Evolutionary conservation across 768 basidiomycete genomes (phyloP), one percentile per base, ranked within the genome.

Genomic region (Lyophyllum atratum): DNA sequence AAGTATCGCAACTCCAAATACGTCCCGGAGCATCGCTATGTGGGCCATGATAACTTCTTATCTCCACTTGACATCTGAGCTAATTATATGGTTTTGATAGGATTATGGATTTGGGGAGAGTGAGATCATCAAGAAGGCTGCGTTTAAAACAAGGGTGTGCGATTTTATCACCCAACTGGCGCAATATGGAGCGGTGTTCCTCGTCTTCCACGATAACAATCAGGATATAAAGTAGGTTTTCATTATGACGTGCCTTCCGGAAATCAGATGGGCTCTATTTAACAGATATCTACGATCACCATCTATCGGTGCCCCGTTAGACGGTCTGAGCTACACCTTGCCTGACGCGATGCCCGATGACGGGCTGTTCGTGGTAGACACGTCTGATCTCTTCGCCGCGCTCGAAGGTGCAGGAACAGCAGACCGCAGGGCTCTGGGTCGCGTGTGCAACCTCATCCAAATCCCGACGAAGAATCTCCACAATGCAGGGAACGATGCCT

Each of bases 401-500:
- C 75, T 95, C 24, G 81, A 88, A 51, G 91, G 90, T 9, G 80
- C 83, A 56, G 73, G 74, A 1, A 69, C 76, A 2, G 75, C 75
- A 49, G 79, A 87, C 67, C 78, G 80, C 42, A 72, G 82, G 46
- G 73, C 76, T 1, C 79, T 95, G 21, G 82, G 82, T 58, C 81
- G 84, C 37, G 78, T 85, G 28, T 90, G 87, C 69, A 73, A 75
- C 45, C 82, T 86, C 50, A 77, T 95, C 21, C 80, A 84, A 49
- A 77, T 93, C 49, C 60, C 72, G 0, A 81, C 83, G 1, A 61
- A 77, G 31, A 75, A 78, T 62, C 61, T 89, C 55, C 93, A 93
- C 76, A 95, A 95, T 65, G 92, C 90, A 1, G 92, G 92, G 0
- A 94, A 93, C 65, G 91, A 94, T 68, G 92, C 92, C 1, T 80